A percentile compares a stretch with the other conserved stretches of the same genome.
Conservation (phyloP, 257 asterid genomes). For the Solanum sitiens region DNA sequence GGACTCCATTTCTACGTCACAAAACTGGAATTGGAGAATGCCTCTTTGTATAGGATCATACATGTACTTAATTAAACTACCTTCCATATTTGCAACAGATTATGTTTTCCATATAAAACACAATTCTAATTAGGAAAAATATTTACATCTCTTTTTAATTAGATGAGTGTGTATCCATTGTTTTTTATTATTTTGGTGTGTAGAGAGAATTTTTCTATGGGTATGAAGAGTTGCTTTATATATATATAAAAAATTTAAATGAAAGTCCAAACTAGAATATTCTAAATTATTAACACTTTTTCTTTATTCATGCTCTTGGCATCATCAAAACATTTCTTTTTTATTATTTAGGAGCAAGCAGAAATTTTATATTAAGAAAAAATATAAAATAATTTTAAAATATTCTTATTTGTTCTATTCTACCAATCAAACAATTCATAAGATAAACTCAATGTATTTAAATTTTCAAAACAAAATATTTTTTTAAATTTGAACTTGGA, state of each 20-base stretch:
- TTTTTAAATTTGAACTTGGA: neutral
- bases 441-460: neutral
- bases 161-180: neutral
- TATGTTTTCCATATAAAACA: neutral
- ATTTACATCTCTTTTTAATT: neutral
- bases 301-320: neutral
- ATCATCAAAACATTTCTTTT: neutral
- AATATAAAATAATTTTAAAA: neutral
- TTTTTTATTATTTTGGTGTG: neutral
- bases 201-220: neutral
- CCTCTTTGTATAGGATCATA: neutral
- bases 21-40: neutral
- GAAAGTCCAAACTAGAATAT: neutral
- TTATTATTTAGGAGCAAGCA: neutral
- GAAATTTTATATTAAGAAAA: too few relatives aligned
- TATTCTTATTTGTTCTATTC: neutral
- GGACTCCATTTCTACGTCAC: conserved; percentile 16
- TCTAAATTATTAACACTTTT: neutral
- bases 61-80: conserved; percentile 1
- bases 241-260: neutral
- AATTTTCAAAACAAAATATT: neutral
- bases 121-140: neutral
- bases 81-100: conserved; percentile 20
- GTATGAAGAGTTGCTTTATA: neutral
- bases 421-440: neutral